Base-by-base conservation (phyloP, 2,329 filamentous ascomycete species). In the Botryosphaeria agaves region DNA sequence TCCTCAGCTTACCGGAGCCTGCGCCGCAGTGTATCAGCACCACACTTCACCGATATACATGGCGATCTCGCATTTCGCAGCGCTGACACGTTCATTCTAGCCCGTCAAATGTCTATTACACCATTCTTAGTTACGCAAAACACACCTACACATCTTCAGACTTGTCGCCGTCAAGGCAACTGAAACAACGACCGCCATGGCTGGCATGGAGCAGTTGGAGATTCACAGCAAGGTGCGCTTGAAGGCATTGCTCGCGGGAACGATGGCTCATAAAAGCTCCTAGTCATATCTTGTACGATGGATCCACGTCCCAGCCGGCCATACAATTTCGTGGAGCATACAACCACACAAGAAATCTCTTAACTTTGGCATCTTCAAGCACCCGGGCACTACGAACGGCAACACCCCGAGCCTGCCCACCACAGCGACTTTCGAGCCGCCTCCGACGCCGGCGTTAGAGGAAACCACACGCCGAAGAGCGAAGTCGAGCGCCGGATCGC, bases 261-360 rank as follows among this genome's bases (percentile, higher is more conserved):
- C 12, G 8, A 14, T 21, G 14, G 7, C 25, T 26, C 7, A 9
- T 17, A 14, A 18, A 16, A 7, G 8, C 8, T 18, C 9, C 32
- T 40, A 95, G 89, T 93, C 84, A 39, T 98, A 98, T 59, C 84
- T 98, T 44, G 82, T 98, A 34, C 83, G 89, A 48, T 98, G 89
- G 87, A 81, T 94, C 43, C 78, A 83, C 50, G 87, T 94, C 42
- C 76, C 84, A 33, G 76, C 83, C 39, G 79, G 79, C 32, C 77
- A 93, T 53, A 93, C 85, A 30, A 84, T 98, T 44, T 93, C 85
- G 11, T 98, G 89, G 89, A 94, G 83, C 47, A 72, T 98, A 23
- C 85, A 95, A 50, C 89, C 89, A 26, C 84, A 95, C 55, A 95
- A 92, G 62, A 95, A 94, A 59, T 94, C 87, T 35, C 78, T 98